Percentiles rank a stretch among this genome's conserved stretches.
phyloP scores from a whole-genome alignment of 1,284 basidiomycete genomes.

The Dichomitus squalens region DNA sequence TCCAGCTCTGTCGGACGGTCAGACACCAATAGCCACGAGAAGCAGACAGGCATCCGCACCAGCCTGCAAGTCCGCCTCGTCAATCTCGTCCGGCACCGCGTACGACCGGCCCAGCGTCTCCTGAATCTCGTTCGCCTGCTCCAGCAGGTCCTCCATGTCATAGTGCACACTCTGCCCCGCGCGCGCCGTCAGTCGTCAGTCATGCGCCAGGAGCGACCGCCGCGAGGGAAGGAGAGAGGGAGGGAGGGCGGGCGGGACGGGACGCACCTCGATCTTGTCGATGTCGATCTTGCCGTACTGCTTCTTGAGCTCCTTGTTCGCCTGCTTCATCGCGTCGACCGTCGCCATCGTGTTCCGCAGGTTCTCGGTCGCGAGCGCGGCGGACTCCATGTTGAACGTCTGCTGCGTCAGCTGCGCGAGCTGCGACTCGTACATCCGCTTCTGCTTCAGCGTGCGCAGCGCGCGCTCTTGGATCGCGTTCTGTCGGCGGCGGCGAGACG shows the following conservation, averaged over 20 bases:
- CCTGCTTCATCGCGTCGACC: slow-evolving; percentile 95
- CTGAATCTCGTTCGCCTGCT: slow-evolving; percentile 98
- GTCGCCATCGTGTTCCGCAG: slow-evolving; percentile 99
- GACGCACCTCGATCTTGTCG: slow-evolving; percentile 93
- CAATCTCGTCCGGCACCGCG: slow-evolving; percentile 95
- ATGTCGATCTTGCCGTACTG: slow-evolving; percentile 98
- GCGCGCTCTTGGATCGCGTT: slow-evolving; percentile 95
- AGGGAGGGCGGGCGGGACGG: too few relatives aligned
- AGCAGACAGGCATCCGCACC: slow-evolving; percentile 52
- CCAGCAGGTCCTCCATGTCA: slow-evolving; percentile 98
- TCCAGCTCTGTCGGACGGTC: slow-evolving; percentile 72
- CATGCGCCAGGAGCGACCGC: background rate
- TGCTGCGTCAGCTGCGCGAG: slow-evolving; percentile 92
- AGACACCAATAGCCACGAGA: background rate
- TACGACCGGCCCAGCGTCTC: slow-evolving; percentile 93
- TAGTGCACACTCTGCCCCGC: slow-evolving; percentile 80
- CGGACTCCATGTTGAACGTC: slow-evolving; percentile 99
- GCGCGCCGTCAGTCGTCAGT: background rate
- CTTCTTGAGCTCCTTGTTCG: slow-evolving; percentile 96
- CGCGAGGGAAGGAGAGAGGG: background rate
- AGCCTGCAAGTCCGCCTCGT: slow-evolving; percentile 96
- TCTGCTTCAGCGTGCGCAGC: slow-evolving; percentile 92
- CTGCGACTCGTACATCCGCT: slow-evolving; percentile 94
- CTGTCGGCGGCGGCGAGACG: slow-evolving; percentile 49
- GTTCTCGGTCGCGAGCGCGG: slow-evolving; percentile 95